A percentile compares a stretch with the other conserved stretches of the same genome.
Evolutionary conservation across 495 filamentous ascomycete species (phyloP).

Genomic region (Apiosordaria backusii): DNA sequence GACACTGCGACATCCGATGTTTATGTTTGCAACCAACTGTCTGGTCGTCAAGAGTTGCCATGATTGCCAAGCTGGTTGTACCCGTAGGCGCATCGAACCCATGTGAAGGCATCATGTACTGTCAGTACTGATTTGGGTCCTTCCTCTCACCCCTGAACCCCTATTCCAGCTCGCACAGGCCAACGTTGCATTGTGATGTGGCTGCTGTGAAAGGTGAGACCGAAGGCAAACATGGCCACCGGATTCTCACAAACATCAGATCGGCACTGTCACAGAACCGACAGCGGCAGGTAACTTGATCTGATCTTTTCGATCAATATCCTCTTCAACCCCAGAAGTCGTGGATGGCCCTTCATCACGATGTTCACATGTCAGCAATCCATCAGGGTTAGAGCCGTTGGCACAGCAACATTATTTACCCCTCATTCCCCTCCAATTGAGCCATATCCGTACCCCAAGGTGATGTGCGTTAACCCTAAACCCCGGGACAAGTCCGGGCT

Average conservation of each 20-base stretch:
- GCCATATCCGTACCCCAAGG: no score
- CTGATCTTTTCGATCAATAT: background rate
- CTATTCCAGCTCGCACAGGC: background rate
- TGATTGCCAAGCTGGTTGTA: background rate
- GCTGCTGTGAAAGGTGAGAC: background rate
- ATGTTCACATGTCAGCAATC: background rate
- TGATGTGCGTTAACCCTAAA: background rate
- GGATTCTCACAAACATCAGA: background rate
- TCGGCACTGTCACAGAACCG: background rate
- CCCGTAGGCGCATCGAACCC: background rate
- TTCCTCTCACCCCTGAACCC: background rate
- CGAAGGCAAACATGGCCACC: background rate
- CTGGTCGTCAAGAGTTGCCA: background rate
- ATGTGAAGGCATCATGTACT: background rate
- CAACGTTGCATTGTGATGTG: background rate
- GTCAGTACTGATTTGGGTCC: no score
- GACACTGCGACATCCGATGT: background rate
- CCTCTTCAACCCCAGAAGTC: background rate
- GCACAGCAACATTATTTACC: background rate
- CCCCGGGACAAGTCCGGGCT: background rate
- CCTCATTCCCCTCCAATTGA: background rate
- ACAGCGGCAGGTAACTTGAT: background rate
- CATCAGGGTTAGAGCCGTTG: background rate
- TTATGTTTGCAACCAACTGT: background rate
- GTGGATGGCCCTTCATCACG: background rate